Percentiles rank a stretch among this genome's conserved stretches.
Conservation (phyloP, 129 eudicot genomes). For the Ambrosia trifida region DNA sequence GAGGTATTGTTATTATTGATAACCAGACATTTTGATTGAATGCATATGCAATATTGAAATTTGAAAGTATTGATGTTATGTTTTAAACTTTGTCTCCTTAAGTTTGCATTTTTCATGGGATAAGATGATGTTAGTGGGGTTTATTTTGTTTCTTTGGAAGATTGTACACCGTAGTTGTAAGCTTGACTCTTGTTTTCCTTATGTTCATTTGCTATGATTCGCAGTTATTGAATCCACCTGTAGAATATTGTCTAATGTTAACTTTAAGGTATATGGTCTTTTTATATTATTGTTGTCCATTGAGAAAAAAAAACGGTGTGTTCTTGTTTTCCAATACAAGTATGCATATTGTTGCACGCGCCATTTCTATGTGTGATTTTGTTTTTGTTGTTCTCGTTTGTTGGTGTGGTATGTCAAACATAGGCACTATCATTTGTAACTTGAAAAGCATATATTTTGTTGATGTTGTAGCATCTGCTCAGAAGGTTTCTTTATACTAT, state of each 20-base stretch:
- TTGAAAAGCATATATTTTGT: no score
- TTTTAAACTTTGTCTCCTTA: constrained; percentile 9
- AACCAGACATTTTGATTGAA: constrained; percentile 3
- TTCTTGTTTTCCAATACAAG: constrained; percentile 17
- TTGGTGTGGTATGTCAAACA: no score
- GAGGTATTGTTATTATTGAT: constrained; percentile 49
- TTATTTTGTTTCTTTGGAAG: constrained; percentile 7
- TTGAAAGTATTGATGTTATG: constrained; percentile 6
- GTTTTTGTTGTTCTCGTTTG: neutral
- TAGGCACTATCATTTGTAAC: no score
- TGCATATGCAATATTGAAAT: no score
- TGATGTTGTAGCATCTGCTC: neutral
- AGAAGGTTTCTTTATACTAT: constrained; percentile 11
- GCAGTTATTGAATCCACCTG: neutral
- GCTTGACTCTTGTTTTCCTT: constrained; percentile 11
- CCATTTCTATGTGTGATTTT: constrained; percentile 14
- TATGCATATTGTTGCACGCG: constrained; percentile 8
- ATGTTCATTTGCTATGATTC: neutral
- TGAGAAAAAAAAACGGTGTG: constrained; percentile 2
- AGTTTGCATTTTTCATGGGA: constrained; percentile 13
- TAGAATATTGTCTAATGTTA: constrained; percentile 10
- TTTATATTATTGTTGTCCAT: constrained; percentile 18
- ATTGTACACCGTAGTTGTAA: neutral
- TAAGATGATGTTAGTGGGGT: constrained; percentile 16
- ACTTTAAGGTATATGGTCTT: constrained; percentile 1